Percentiles rank a stretch among this genome's conserved stretches.
Conservation (phyloP, 805 yeast genomes). For the Saccharomycopsis schoenii region DNA sequence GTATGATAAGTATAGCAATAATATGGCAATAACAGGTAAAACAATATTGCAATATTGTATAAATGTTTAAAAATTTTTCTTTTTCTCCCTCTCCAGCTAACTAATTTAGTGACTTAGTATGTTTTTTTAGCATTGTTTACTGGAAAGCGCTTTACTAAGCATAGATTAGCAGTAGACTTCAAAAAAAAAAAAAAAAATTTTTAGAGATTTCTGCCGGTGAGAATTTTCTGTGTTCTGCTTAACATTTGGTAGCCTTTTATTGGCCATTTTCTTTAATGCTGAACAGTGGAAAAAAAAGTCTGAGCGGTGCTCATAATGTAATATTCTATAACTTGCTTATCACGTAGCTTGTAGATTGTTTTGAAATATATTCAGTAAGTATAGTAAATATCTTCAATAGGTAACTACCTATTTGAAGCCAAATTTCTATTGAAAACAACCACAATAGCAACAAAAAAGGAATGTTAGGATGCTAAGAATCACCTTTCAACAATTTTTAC, state of each 20-base stretch:
- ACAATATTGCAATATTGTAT: background rate
- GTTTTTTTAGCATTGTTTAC: background rate
- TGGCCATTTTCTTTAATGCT: background rate
- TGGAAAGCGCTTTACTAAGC: background rate
- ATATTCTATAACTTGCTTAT: background rate
- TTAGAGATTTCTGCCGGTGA: background rate
- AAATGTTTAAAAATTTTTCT: background rate
- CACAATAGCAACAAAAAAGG: too few relatives aligned
- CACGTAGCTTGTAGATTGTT: too few relatives aligned
- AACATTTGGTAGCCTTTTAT: constrained; percentile 3
- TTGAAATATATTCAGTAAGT: too few relatives aligned
- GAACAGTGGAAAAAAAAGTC: background rate
- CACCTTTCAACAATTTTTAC: too few relatives aligned
- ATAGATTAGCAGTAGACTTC: background rate
- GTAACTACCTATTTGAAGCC: too few relatives aligned
- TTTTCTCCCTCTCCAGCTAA: background rate
- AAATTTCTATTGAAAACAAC: too few relatives aligned
- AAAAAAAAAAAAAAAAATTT: background rate
- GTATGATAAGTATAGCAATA: too few relatives aligned
- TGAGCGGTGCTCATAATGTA: background rate
- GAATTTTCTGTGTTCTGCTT: background rate
- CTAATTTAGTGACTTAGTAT: background rate
- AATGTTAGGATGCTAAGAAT: too few relatives aligned
- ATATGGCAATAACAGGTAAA: too few relatives aligned
- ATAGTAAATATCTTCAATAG: too few relatives aligned